These are phyloP conservation scores for Digitaria exilis DNA, from an alignment of 202 grass and related monocot genomes.

Conservation along the genomic window DNA sequence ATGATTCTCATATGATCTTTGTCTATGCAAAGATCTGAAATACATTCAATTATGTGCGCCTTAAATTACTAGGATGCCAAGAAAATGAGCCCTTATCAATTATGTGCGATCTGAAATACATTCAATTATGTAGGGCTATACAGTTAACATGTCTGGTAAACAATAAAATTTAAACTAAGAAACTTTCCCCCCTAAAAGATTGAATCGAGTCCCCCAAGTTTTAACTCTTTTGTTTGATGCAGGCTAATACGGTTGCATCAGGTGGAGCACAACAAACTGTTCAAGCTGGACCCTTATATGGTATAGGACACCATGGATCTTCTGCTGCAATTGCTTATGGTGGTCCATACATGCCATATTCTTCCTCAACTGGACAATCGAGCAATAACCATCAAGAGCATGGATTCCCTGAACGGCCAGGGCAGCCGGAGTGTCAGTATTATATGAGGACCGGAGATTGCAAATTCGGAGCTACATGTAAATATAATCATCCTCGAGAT, in stretches of 20 bases:
- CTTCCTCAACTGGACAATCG: constrained; percentile 62
- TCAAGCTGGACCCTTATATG: constrained; percentile 73
- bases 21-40: constrained; percentile 27
- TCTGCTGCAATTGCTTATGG: constrained; percentile 61
- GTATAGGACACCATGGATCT: constrained; percentile 75
- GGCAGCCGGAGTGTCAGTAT: constrained; percentile 88
- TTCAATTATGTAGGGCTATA: neutral
- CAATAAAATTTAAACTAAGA: neutral
- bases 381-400: constrained; percentile 68
- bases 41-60: neutral
- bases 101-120: constrained; percentile 15
- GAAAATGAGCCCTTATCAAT: too few relatives aligned
- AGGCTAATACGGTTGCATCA: constrained; percentile 75
- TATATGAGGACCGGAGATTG: constrained; percentile 93
- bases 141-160: neutral
- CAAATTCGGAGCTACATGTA: constrained; percentile 91
- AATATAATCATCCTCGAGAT: constrained; percentile 93
- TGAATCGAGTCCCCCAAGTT: neutral
- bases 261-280: constrained; percentile 67
- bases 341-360: constrained; percentile 49
- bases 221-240: constrained; percentile 44
- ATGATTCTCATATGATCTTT: constrained; percentile 16
- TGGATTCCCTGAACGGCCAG: constrained; percentile 81
- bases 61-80: constrained; percentile 12
- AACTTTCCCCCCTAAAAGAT: too few relatives aligned